Base-by-base conservation (phyloP, 306 rosid genomes). In the Prunus kanzakura region DNA sequence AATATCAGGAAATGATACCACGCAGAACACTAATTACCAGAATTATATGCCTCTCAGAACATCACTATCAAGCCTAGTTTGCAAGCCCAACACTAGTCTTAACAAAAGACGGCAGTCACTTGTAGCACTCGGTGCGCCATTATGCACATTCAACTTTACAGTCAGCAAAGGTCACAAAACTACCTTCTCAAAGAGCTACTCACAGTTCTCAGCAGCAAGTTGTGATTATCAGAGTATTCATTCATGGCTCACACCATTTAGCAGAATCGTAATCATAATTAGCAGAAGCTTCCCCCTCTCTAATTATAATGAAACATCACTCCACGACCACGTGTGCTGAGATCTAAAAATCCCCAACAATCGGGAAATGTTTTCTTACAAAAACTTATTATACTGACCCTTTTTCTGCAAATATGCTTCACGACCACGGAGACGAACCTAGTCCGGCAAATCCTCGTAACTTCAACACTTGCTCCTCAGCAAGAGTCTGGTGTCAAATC, bases 361-460 rank as follows among this genome's bases (percentile, higher is more conserved):
- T 54, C 64, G 4, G 38, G 6, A 29, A 20, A 25, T 10, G 12
- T 25, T 9, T 63, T 29, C 22, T 63, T 5, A 63, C 2, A 13
- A 63, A 35, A 19, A 16, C 25, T 57, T 22, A 16, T 57, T 30
- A 61, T 64, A 66, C 93, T 66, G 20, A 95, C 98, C 96, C 87
- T 29, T 88, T 84, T 90, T 95, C 84, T 88, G 91, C 78, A 88
- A 79, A 77, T 95, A 95, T 72, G 98, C 97, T 85, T 95, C 91
- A 63, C 87, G 87, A 46, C 98, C 97, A 47, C 92, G 83, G 55
- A 78, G 86, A 32, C 78, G 92, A 58, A 95, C 96, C 77, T 90
- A 92, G 74, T 80, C 84, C 80, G 55, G 89, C 84, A 95, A 84
- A 74, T 84, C 89, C 75, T 78, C 90, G 20, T 90, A 95, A 62